Base-by-base conservation (phyloP, 371 early-diverging fungal genomes). In the Parasitella parasitica region DNA sequence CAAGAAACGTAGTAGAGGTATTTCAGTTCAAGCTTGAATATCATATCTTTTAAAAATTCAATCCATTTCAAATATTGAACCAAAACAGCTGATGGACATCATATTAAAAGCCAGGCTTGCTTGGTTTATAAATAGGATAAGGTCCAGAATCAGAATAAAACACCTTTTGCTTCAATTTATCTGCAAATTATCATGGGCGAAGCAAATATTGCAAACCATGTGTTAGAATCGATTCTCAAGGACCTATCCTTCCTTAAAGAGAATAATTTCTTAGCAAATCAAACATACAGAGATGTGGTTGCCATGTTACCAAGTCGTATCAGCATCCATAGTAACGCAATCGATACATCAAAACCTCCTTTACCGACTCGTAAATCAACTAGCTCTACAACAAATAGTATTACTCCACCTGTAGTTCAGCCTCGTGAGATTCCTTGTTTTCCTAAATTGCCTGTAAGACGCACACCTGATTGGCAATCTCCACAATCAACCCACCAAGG, bases 241-340 rank as follows among this genome's bases (percentile, higher is more conserved):
- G 79, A 82, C 37, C 50, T 82, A 13, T 54, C 62, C 0, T 73
- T 77, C 16, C 55, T 82, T 1, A 82, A 74, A 57, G 79, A 79
- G 5, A 64, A 74, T 24, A 69, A 74, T 7, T 75, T 68, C 38
- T 22, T 82, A 48, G 39, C 69, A 41, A 52, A 59, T 6, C 71
- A 77, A 37, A 66, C 72, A 6, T 74, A 77, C 46, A 68, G 71
- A 32, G 75, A 73, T 16, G 73, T 82, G 7, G 20, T 73, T 8
- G 61, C 66, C 16, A 59, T 71, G 16, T 61, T 81, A 41, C 82
- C 81, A 22, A 34, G 59, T 12, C 67, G 59, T 24, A 43, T 69
- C 46, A 46, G 36, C 27, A 41, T 16, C n/a, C 16, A 32, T 46
- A 46, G 28, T n/a, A 39, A 51, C 12, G 32, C 56, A 36, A 26